Base-by-base conservation (phyloP, 305 asterid species). In the Fraxinus sp. region DNA sequence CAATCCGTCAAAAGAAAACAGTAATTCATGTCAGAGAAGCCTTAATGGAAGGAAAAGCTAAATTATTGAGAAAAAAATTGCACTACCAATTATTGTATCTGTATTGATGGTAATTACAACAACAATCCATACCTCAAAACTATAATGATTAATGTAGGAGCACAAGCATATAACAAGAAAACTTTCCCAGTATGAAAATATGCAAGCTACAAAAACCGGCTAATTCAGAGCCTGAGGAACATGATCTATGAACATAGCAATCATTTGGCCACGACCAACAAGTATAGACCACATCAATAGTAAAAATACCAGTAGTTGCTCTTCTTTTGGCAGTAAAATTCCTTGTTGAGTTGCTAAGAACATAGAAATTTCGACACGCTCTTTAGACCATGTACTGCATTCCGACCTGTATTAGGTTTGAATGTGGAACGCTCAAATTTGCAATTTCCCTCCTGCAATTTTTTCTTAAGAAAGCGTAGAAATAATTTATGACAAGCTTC, bases 321-420 rank as follows among this genome's bases (percentile, higher is more conserved):
- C 75, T 20, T 39, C 28, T 7, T 75, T 66, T 35, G 81, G 66
- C 70, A 79, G 80, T 79, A 49, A 82, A 77, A 68, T 66, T 79
- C 68, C 43, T 64, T 37, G 81, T 72, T 78, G 70, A 66, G 39
- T 80, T 26, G 72, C 36, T 24, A 62, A 18, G 72, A 35, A 59
- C 14, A 72, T 26, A 80, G 32, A 73, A 66, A 57, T 66, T 37
- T 46, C 75, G 59, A 26, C 83, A 43, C 78, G 7, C 59, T 81
- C 52, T 80, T 94, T 91, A 96, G 77, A 97, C 99, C 99, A 95
- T 95, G 89, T 97, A 97, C 30, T 97, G 94, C 98, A 97, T 97
- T 81, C 98, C 98, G 68, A 95, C 98, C 87, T 95, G 99, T 88
- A 97, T 86, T 87, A 95, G 83, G 83, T 95, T 92, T 1, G 99